Evolutionary conservation across 2,329 filamentous ascomycete species (phyloP).

Genomic region (Colletotrichum tabaci): DNA sequence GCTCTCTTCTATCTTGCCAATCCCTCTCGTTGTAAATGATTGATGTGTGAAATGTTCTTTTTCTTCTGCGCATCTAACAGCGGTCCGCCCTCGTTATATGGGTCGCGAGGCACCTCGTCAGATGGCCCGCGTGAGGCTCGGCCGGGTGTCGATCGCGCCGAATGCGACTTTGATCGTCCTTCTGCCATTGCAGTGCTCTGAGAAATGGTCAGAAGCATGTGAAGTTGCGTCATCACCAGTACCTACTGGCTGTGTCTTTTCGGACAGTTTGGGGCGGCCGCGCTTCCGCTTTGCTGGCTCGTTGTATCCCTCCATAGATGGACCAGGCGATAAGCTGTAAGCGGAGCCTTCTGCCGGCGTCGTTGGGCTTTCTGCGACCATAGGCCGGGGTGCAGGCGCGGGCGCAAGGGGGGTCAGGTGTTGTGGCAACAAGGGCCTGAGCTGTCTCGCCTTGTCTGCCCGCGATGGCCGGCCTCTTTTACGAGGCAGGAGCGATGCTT

Average conservation of each 20-base stretch:
- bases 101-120: conserved; percentile 13
- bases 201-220: neutral
- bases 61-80: conserved; percentile 27
- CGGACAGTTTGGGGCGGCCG: conserved; percentile 29
- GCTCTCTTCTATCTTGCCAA: conserved; percentile 28
- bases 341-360: conserved; percentile 27
- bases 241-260: conserved; percentile 29
- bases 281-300: conserved; percentile 24
- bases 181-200: neutral
- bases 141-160: conserved; percentile 25
- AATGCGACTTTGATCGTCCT: conserved; percentile 22
- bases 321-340: conserved; percentile 32
- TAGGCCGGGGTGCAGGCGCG: conserved; percentile 39
- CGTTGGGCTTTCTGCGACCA: conserved; percentile 25
- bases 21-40: conserved; percentile 35
- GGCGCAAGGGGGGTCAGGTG: conserved; percentile 51
- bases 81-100: conserved; percentile 15
- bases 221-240: neutral
- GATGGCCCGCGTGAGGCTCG: conserved; percentile 16
- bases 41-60: conserved; percentile 29
- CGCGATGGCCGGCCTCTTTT: conserved; percentile 64
- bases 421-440: conserved; percentile 52
- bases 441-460: conserved; percentile 57
- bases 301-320: conserved; percentile 4
- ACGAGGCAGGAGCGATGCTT: conserved; percentile 46